Evolutionary conservation across 1,284 basidiomycete genomes (phyloP).

Genomic region (Mycena citricolor): DNA sequence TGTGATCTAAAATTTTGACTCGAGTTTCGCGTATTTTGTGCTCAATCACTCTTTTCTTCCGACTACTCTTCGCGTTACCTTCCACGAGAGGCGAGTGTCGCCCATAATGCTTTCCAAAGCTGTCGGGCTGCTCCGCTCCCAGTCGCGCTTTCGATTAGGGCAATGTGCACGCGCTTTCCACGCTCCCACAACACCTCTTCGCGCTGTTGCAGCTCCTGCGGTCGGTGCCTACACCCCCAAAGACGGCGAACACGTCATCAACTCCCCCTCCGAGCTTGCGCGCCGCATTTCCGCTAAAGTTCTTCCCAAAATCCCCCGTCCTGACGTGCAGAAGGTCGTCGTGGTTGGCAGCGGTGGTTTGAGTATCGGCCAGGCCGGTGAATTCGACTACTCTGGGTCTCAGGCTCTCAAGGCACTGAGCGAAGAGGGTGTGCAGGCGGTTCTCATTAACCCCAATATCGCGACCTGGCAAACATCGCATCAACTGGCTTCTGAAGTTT

Average conservation of each 20-base stretch:
- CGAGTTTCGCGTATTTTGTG: too few relatives aligned
- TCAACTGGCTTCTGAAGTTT: constrained; percentile 93
- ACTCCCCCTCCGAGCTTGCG: constrained; percentile 90
- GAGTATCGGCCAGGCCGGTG: constrained; percentile 97
- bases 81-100: too few relatives aligned
- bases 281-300: constrained; percentile 90
- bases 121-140: constrained; percentile 11
- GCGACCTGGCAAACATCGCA: constrained; percentile 98
- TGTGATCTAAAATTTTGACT: too few relatives aligned
- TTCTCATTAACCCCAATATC: constrained; percentile 97
- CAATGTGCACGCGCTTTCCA: constrained; percentile 30
- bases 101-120: too few relatives aligned
- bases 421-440: constrained; percentile 93
- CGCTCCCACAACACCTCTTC: constrained; percentile 43
- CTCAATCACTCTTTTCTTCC: too few relatives aligned
- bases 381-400: constrained; percentile 99
- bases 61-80: too few relatives aligned
- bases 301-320: constrained; percentile 80
- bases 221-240: constrained; percentile 71
- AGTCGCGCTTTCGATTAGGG: constrained; percentile 10
- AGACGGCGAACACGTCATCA: constrained; percentile 81
- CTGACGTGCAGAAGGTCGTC: constrained; percentile 93
- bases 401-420: constrained; percentile 98
- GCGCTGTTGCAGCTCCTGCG: constrained; percentile 76
- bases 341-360: constrained; percentile 97